Evolutionary conservation across 345 rosid genomes (phyloP).

Genomic region (Orychophragmus violaceus): DNA sequence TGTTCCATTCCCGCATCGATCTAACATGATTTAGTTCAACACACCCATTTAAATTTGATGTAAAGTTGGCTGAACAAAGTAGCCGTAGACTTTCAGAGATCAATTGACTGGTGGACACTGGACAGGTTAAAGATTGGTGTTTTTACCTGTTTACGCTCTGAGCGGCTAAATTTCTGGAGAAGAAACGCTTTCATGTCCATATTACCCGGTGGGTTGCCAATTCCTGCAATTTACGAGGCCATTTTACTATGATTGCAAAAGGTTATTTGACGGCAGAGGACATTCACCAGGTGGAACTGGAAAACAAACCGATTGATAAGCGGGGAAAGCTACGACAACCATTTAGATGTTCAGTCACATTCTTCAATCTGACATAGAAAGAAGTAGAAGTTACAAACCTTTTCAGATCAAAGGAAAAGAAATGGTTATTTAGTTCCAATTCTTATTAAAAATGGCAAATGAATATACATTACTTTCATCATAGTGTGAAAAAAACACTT

Average conservation of each 20-base stretch:
- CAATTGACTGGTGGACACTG: neutral
- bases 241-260: neutral
- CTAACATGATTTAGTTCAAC: conserved; percentile 32
- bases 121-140: neutral
- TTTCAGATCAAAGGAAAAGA: neutral
- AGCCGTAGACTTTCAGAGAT: neutral
- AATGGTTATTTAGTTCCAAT: neutral
- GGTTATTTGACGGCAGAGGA: neutral
- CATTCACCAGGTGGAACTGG: neutral
- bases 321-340: conserved; percentile 71
- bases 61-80: neutral
- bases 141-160: conserved; percentile 56
- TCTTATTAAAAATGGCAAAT: no score
- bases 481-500: neutral
- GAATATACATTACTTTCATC: neutral
- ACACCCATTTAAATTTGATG: neutral
- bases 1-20: conserved; percentile 56
- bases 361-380: conserved; percentile 53
- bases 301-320: conserved; percentile 56
- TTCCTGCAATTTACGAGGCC: conserved; percentile 40
- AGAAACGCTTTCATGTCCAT: conserved; percentile 94
- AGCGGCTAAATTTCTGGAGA: conserved; percentile 65
- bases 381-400: neutral
- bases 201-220: conserved; percentile 82
- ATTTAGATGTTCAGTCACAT: conserved; percentile 64